phyloP scores from a whole-genome alignment of 495 filamentous ascomycete genomes.

The Talaromyces proteolyticus region DNA sequence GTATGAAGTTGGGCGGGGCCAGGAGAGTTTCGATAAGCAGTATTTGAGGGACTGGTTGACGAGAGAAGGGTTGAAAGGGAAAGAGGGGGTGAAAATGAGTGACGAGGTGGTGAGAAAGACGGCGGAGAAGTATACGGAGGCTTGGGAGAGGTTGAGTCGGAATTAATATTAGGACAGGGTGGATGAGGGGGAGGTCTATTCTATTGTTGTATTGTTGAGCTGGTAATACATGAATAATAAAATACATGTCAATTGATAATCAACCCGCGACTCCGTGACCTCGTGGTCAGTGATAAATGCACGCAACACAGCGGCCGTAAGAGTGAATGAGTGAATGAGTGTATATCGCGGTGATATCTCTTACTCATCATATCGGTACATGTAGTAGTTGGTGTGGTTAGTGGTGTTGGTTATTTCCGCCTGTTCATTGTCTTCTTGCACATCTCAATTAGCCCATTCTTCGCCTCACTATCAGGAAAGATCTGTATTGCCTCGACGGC shows the following conservation, averaged over 20 bases:
- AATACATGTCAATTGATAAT: too few relatives aligned
- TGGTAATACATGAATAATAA: too few relatives aligned
- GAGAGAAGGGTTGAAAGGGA: conserved; percentile 61
- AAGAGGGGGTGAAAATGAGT: conserved; percentile 61
- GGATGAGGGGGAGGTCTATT: conserved; percentile 28
- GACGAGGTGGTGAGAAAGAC: conserved; percentile 60
- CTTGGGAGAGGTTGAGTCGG: conserved; percentile 65
- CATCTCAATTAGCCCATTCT: conserved; percentile 86
- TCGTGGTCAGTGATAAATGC: too few relatives aligned
- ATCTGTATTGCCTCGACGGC: conserved; percentile 73
- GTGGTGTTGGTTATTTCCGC: conserved; percentile 54
- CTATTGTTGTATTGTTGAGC: too few relatives aligned
- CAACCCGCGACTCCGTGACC: too few relatives aligned
- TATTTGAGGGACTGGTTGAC: conserved; percentile 83
- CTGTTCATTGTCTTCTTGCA: conserved; percentile 86
- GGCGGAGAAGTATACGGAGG: conserved; percentile 59
- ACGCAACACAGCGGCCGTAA: too few relatives aligned
- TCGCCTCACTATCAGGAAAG: conserved; percentile 91
- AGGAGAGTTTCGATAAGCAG: conserved; percentile 91
- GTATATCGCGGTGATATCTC: too few relatives aligned
- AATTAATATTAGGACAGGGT: too few relatives aligned
- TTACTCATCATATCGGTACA: not conserved
- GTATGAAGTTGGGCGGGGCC: conserved; percentile 67
- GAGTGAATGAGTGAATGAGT: too few relatives aligned
- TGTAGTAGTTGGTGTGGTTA: not conserved